Evolutionary conservation across 371 early-diverging fungal species (phyloP), one percentile per base, ranked within the genome.

Genomic region (Apophysomyces variabilis): DNA sequence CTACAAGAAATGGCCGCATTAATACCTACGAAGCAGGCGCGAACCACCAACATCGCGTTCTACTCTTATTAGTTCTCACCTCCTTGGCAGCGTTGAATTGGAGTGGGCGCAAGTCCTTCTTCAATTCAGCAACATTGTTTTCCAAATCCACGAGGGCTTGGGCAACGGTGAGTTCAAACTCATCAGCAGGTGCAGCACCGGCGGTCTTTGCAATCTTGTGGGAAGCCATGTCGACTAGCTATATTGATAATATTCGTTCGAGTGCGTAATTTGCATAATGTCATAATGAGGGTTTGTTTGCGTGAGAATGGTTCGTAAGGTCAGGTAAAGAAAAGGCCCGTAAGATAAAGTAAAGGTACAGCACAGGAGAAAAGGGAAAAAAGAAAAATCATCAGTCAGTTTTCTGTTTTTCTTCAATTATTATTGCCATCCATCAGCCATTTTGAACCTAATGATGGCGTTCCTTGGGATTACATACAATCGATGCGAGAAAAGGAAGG

Each of bases 81-180:
- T 97, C 97, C 90, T 95, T 95, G 83, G 95, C 97, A 66, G 89
- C 80, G 75, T 87, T 78, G 85, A 97, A 89, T 78, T 95, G 93
- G 73, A 98, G 90, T 65, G 92, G 89, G 69, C 93, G 87, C 69
- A 97, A 89, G 66, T 96, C 96, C 82, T 90, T 92, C 92, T 94
- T 95, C 78, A 97, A 88, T 78, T 96, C 97, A 65, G 92, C 83
- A 71, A 91, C 90, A 85, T 89, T 92, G 75, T 90, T 86, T 88
- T 97, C 95, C 69, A 96, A 86, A 79, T 97, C 96, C 83, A 89
- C 84, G 75, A 96, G 88, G 75, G 95, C 92, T 84, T 96, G 95
- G 78, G 96, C 98, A 75, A 96, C 91, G 78, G 89, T 85, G 75
- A 93, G 87, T 85, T 96, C 96, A 73, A 95, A 87, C 83, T 92